phyloP scores from a whole-genome alignment of 2,329 filamentous ascomycete species.

The Blastomyces emzantsi region DNA sequence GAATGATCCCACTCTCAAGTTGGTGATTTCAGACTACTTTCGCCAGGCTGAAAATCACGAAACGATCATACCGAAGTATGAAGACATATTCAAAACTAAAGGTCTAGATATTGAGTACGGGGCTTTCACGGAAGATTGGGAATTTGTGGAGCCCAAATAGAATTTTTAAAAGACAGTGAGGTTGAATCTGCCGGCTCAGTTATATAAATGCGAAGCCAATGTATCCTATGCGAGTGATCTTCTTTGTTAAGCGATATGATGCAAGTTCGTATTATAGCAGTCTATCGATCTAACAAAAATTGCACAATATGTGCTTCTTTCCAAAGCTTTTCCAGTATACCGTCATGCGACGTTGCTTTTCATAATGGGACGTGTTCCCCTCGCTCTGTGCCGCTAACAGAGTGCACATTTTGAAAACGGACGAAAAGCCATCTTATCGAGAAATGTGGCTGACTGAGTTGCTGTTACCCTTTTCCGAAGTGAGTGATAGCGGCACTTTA shows the following conservation, averaged over 20 bases:
- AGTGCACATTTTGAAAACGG: neutral
- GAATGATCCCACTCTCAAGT: constrained; percentile 23
- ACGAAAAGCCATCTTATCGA: neutral
- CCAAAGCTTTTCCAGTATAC: neutral
- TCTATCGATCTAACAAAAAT: neutral
- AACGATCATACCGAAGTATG: constrained; percentile 23
- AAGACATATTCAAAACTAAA: constrained; percentile 23
- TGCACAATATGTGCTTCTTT: neutral
- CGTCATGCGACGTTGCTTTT: neutral
- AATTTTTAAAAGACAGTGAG: neutral
- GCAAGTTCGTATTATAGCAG: neutral
- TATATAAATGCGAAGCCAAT: neutral
- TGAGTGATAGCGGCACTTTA: neutral
- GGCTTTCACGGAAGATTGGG: constrained; percentile 25
- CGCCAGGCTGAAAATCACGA: constrained; percentile 24
- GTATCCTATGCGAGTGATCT: neutral
- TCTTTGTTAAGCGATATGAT: neutral
- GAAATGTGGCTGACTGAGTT: neutral
- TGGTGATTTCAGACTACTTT: constrained; percentile 22
- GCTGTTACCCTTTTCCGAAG: neutral
- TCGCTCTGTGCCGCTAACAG: neutral
- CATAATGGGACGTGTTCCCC: neutral
- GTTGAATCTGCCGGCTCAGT: neutral
- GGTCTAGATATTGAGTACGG: constrained; percentile 22
- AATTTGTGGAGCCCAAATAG: constrained; percentile 17